Evolutionary conservation across 306 rosid genomes (phyloP), one percentile per base, ranked within the genome.

Genomic region (Inga oerstediana): DNA sequence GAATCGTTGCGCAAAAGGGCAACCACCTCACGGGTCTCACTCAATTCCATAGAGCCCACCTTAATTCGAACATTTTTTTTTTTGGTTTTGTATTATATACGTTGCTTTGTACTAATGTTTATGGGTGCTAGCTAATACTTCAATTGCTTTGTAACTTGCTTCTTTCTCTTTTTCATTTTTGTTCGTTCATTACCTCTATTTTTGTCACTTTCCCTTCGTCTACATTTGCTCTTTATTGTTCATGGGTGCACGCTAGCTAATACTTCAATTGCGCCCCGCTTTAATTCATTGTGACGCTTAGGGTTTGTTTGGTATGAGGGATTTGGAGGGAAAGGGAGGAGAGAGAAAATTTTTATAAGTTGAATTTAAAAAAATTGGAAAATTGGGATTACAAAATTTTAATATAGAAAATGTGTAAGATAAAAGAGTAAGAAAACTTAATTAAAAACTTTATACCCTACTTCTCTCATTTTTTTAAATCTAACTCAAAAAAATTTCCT

Each of bases 11-110:
- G 24, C 82, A 30, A 10, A 70, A 48, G 77, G 79, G 39, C 70
- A 10, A 12, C 1, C 5, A 39, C 41, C 27, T 24, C 27, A 24
- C 27, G 27, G 27, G 27, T 24, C 24, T 4, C 59, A 54, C 37
- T 76, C 30, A 54, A 37, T 76, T 5, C 79, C 35, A 43, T 17
- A 27, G 72, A 61, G 39, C 72, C 72, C 78, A 30, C 56, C 56
- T 45, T 14, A 37, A 13, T 14, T 48, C 17, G 30, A 8, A 20
- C 10, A 56, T 56, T 24, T 24, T 24, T 24, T 49, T 68, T 67
- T 54, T 54, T 14, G 49, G 30, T 5, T 54, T 39, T 14, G 22
- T 9, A 22, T 43, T 10, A 16, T 30, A 7, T 0, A 54, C 19
- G 10, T 54, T 54, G 61, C 27, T 56, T 20, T 56, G 12, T 15